Conservation (phyloP, 2,329 filamentous ascomycete genomes). For the Boeremia exigua region DNA sequence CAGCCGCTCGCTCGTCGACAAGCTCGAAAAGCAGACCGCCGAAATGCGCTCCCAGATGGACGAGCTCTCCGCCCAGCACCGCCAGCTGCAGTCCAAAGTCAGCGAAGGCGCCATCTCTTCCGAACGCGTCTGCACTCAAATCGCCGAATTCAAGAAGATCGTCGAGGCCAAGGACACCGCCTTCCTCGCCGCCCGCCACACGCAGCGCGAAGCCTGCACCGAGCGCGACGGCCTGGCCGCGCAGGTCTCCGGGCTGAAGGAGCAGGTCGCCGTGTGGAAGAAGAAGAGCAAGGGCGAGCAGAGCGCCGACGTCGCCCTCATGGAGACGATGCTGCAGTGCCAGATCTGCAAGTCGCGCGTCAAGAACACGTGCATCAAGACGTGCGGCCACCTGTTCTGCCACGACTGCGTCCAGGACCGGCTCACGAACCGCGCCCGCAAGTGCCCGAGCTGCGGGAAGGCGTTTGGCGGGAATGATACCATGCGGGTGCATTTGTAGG, state of each 20-base stretch:
- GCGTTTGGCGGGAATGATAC: conserved; percentile 90
- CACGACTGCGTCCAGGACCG: conserved; percentile 87
- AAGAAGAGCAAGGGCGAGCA: conserved; percentile 80
- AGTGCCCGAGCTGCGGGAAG: conserved; percentile 92
- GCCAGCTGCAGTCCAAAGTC: conserved; percentile 73
- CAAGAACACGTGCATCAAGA: conserved; percentile 92
- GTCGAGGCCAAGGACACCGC: conserved; percentile 78
- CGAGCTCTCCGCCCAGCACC: conserved; percentile 73
- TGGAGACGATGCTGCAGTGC: conserved; percentile 82
- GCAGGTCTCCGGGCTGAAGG: conserved; percentile 77
- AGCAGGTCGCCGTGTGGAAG: conserved; percentile 86
- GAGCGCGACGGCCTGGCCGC: conserved; percentile 82
- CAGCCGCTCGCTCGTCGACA: conserved; percentile 76
- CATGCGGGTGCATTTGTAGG: conserved; percentile 63
- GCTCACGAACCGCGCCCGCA: conserved; percentile 86
- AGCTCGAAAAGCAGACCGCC: conserved; percentile 87
- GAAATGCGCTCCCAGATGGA: conserved; percentile 81
- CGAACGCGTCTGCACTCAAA: conserved; percentile 76
- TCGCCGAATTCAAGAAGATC: conserved; percentile 75
- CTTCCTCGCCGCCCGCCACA: conserved; percentile 67
- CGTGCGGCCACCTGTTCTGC: conserved; percentile 95
- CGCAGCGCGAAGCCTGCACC: conserved; percentile 65
- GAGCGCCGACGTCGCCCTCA: conserved; percentile 81
- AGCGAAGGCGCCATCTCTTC: conserved; percentile 72
- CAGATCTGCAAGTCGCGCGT: conserved; percentile 91